Evolutionary conservation across 768 basidiomycete species (phyloP), one percentile per base, ranked within the genome.

Genomic region (Rhodosporidiobolus sp.): DNA sequence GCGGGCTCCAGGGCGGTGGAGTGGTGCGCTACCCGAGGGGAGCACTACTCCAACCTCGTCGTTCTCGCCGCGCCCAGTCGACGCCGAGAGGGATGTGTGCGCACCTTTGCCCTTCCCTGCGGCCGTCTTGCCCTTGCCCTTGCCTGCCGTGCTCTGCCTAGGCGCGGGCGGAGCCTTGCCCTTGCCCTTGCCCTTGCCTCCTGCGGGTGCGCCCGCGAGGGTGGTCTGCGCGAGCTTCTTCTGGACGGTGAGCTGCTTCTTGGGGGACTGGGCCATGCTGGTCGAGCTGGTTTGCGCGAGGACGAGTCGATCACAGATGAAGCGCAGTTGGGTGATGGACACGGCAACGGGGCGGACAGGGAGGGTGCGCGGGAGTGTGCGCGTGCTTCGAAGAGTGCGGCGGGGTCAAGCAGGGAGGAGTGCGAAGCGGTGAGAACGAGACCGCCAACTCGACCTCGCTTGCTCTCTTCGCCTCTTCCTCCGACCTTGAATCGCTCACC

Each of bases 271-370:
- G 10, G 65, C 56, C 66, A 59, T 26, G 30, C 7, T 22, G 9
- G 12, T 8, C 28, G 59, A 1, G 46, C 20, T 17, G n/a, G 46
- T 12, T 30, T 11, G 30, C 9, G 46, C 1, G 30, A 30, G 32
- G 26, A 32, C 26, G 24, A 22, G 49, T 38, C 63, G 52, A 63
- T 63, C 63, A 63, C 63, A 63, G n/a, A 63, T 53, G 34, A 26
- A 28, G 54, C 7, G 54, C 8, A 43, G 38, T 43, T 43, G 38
- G 38, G 38, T 43, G 38, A 43, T 43, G 38, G 38, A 43, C 8
- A 7, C 8, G 14, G 14, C 8, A 14, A 43, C 7, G 38, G 38
- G 38, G 38, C 38, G 38, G 38, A 43, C 38, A 43, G 38, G 8
- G 38, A 14, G 7, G 38, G 8, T 7, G 8, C 8, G 38, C 38